Conservation (phyloP, 345 rosid species). For the Syzygium jambos region DNA sequence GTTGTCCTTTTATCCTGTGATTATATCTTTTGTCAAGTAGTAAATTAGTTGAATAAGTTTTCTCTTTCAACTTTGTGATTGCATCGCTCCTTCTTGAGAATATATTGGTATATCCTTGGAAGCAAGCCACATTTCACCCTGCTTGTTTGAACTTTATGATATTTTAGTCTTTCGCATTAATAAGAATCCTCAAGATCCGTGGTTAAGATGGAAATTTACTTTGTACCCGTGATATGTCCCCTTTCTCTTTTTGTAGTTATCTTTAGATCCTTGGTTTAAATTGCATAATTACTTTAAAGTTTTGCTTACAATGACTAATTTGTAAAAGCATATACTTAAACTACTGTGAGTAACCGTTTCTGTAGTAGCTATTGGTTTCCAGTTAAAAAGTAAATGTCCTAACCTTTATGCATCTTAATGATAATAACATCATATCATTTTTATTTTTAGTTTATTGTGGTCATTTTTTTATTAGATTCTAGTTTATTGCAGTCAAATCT, state of each 20-base stretch:
- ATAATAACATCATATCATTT: background rate
- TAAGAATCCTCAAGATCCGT: background rate
- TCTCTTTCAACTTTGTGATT: background rate
- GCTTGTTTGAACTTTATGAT: background rate
- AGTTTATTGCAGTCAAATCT: background rate
- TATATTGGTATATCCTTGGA: background rate
- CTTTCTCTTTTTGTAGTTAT: background rate
- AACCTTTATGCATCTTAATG: background rate
- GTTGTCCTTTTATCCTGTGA: background rate
- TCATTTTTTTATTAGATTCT: too few species aligned
- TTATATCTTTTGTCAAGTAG: background rate
- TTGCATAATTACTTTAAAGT: background rate
- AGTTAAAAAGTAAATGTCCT: background rate
- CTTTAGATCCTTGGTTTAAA: background rate
- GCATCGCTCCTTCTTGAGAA: background rate
- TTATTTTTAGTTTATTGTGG: background rate
- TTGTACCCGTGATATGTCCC: background rate
- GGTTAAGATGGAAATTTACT: background rate
- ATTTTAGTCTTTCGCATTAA: background rate
- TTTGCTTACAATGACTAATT: background rate
- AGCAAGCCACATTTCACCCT: background rate
- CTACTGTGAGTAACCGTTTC: background rate
- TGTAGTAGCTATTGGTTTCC: background rate
- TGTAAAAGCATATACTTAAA: background rate
- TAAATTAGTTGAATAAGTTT: background rate